A percentile compares a stretch with the other conserved stretches of the same genome.
Evolutionary conservation across 139 green algal genomes (phyloP).

Genomic region (Chlamydomonas sp.): DNA sequence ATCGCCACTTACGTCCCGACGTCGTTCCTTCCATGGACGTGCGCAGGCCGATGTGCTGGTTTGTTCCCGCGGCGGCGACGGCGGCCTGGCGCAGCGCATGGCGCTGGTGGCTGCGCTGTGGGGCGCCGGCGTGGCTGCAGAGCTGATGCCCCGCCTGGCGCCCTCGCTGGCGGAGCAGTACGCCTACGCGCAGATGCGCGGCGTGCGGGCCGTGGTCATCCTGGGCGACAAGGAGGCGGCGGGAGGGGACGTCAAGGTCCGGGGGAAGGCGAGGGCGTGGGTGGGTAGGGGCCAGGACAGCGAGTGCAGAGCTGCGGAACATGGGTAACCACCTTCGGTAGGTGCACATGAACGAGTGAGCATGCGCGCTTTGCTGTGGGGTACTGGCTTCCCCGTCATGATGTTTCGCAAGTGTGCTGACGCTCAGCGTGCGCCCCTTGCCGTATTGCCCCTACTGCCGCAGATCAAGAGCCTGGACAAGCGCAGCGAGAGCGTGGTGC

Average conservation of each 20-base stretch:
- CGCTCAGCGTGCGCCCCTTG: background rate
- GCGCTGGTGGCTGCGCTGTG: conserved; percentile 71
- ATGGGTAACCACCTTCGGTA: too few species aligned
- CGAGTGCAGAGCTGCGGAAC: background rate
- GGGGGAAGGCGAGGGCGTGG: background rate
- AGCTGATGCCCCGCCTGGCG: conserved; percentile 65
- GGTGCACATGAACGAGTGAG: too few species aligned
- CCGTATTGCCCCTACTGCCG: background rate
- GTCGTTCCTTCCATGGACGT: background rate
- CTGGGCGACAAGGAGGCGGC: conserved; percentile 54
- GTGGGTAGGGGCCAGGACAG: background rate
- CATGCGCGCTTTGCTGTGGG: too few species aligned
- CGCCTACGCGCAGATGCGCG: conserved; percentile 71
- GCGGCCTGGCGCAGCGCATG: conserved; percentile 67
- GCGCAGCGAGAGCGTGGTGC: background rate
- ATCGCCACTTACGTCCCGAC: too few species aligned
- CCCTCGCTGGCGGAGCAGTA: conserved; percentile 81
- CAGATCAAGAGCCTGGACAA: conserved; percentile 31
- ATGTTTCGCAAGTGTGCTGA: background rate
- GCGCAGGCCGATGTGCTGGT: conserved; percentile 82
- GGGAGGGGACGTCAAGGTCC: conserved; percentile 22
- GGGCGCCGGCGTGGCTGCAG: conserved; percentile 67
- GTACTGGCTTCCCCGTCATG: background rate
- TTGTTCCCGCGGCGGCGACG: conserved; percentile 73
- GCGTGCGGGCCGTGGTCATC: conserved; percentile 83